Evolutionary conservation across 257 asterid species (phyloP).

Genomic region (Leptodermis oblonga): DNA sequence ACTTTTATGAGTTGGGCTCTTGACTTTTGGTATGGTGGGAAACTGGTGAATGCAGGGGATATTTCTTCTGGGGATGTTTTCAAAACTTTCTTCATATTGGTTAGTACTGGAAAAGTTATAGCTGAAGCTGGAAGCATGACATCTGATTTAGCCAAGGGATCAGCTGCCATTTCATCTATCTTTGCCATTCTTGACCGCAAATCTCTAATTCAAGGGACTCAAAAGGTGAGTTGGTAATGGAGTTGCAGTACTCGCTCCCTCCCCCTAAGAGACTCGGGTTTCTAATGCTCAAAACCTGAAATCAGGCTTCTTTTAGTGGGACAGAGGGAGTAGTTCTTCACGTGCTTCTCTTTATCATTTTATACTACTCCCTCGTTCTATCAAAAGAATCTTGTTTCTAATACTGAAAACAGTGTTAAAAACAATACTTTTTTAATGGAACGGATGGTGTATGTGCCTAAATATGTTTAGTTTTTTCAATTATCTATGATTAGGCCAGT

Average conservation of each 20-base stretch:
- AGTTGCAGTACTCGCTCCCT: too few species aligned
- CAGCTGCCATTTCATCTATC: constrained; percentile 71
- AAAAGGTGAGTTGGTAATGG: constrained; percentile 40
- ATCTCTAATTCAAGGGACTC: constrained; percentile 47
- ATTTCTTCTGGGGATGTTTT: constrained; percentile 80
- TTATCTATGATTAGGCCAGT: constrained; percentile 28
- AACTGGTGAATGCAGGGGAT: constrained; percentile 49
- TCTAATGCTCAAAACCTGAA: too few species aligned
- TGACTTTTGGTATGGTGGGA: constrained; percentile 91
- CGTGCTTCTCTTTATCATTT: neutral
- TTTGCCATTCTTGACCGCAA: constrained; percentile 64
- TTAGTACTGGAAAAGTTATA: constrained; percentile 76
- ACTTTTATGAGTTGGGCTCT: constrained; percentile 84
- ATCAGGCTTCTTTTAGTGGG: too few species aligned
- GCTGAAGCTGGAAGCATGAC: constrained; percentile 99
- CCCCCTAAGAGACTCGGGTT: too few species aligned
- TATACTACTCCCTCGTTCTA: too few species aligned
- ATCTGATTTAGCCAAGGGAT: constrained; percentile 76
- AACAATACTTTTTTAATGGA: too few species aligned
- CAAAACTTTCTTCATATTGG: constrained; percentile 65
- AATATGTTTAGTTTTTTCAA: neutral
- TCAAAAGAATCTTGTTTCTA: too few species aligned
- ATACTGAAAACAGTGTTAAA: neutral
- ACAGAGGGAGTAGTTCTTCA: neutral
- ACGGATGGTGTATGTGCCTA: too few species aligned